Conservation (phyloP, 768 basidiomycete species). For the Mycena belliarum region DNA sequence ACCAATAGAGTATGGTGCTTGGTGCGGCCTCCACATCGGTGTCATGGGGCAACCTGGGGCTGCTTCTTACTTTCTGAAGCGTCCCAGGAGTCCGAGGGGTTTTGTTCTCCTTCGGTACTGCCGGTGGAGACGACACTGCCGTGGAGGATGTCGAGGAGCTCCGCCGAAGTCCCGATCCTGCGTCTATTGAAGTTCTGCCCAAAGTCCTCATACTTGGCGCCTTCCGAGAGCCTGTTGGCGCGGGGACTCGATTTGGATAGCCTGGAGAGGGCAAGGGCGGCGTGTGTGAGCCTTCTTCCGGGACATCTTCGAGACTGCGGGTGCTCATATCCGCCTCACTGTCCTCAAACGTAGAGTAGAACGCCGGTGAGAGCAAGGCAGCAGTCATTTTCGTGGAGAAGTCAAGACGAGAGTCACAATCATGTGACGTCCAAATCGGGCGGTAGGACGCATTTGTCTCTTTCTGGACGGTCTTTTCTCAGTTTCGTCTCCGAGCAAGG, state of each 20-base stretch:
- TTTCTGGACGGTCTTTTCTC: neutral
- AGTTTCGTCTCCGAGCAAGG: neutral
- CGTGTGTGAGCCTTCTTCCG: conserved; percentile 31
- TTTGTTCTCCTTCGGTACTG: conserved; percentile 20
- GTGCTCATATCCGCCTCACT: conserved; percentile 29
- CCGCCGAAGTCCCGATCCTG: conserved; percentile 14
- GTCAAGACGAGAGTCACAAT: neutral
- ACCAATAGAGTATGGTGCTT: conserved; percentile 84
- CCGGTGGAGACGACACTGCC: conserved; percentile 7
- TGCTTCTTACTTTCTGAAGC: conserved; percentile 42
- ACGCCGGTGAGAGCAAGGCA: conserved; percentile 16
- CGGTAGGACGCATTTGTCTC: neutral
- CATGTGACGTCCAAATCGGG: neutral
- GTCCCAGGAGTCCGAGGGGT: conserved; percentile 22
- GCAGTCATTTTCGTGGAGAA: conserved; percentile 3
- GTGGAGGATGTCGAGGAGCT: conserved; percentile 24
- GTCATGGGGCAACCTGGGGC: conserved; percentile 62
- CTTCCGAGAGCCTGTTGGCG: conserved; percentile 19
- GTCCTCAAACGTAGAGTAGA: conserved; percentile 19
- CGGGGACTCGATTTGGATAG: conserved; percentile 7
- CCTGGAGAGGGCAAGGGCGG: conserved; percentile 22
- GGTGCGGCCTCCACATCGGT: conserved; percentile 61
- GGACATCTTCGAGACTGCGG: conserved; percentile 35
- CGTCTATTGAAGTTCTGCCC: conserved; percentile 16
- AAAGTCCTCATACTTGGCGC: conserved; percentile 38